These are phyloP conservation scores for Thermoascus crustaceus DNA, from an alignment of 2,329 filamentous ascomycete genomes.

Conservation along the genomic window DNA sequence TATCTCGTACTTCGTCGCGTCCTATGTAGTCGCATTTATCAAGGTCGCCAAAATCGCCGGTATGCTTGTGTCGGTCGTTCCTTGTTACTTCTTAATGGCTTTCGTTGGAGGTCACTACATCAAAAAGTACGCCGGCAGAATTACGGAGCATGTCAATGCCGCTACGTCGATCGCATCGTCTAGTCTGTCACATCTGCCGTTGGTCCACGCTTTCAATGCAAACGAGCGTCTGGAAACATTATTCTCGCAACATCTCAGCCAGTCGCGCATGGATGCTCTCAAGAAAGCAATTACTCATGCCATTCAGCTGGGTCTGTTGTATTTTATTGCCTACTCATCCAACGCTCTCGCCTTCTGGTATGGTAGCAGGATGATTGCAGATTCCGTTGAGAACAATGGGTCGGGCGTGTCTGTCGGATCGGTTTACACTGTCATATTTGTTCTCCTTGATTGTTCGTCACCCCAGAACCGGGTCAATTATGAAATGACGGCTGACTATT, in stretches of 20 bases:
- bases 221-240: slow-evolving; percentile 36
- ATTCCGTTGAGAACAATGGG: slow-evolving; percentile 24
- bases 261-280: slow-evolving; percentile 44
- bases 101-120: slow-evolving; percentile 36
- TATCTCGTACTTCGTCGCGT: slow-evolving; percentile 58
- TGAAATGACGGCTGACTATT: slow-evolving; percentile 8
- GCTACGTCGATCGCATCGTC: slow-evolving; percentile 54
- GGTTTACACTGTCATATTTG: slow-evolving; percentile 32
- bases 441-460: slow-evolving; percentile 28
- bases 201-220: slow-evolving; percentile 54
- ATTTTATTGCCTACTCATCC: slow-evolving; percentile 57
- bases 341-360: slow-evolving; percentile 60
- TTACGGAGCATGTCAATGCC: slow-evolving; percentile 44
- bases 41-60: slow-evolving; percentile 55
- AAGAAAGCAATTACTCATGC: slow-evolving; percentile 50
- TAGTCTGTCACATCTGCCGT: slow-evolving; percentile 46
- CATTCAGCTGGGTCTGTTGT: slow-evolving; percentile 50
- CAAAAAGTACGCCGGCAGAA: slow-evolving; percentile 36
- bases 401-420: slow-evolving; percentile 24
- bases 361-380: slow-evolving; percentile 46
- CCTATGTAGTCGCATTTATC: slow-evolving; percentile 60
- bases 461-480: too few species aligned
- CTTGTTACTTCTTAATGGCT: slow-evolving; percentile 27
- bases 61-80: slow-evolving; percentile 56
- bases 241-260: slow-evolving; percentile 46